Evolutionary conservation across 352 stramenopile species (phyloP), one percentile per base, ranked within the genome.

Genomic region (Globisporangium canariense): DNA sequence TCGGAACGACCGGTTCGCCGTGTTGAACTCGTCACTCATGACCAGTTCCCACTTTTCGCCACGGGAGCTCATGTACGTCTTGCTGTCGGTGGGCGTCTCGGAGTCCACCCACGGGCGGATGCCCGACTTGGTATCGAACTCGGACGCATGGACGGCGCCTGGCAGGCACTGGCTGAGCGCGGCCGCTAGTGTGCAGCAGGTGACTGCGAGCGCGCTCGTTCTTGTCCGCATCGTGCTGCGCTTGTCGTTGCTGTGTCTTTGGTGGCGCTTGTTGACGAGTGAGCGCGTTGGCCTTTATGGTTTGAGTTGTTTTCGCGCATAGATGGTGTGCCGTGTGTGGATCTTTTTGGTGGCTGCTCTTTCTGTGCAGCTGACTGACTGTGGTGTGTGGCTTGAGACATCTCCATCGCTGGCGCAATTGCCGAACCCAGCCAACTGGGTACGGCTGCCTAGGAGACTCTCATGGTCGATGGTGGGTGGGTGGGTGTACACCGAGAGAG

Each of bases 21-120:
- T 22, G 40, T 68, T 62, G 64, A 93, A 93, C 52, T 90, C 82
- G 70, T 91, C 83, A 52, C 77, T 89, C 73, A 90, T 88, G 6
- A 88, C 71, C 40, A 92, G 71, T 10, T 89, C 59, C 73, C 76
- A 89, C 1, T 32, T 60, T 2, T 77, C 75, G 53, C 81, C 81
- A 47, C 80, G 79, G 14, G 82, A 88, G 2, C 58, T 75, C 49
- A 74, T 62, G 62, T 88, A 87, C 36, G 53, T 60, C 38, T 81
- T 70, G 38, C 68, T 55, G 14, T 86, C 66, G 1, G 73, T 69
- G 4, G 83, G 81, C 9, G 83, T 92, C 43, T 73, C 60, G 1
- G 77, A 68, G 59, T 92, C 83, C 1, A 92, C 75, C 83, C 83
- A 92, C 40, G 73, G 51, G 3, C 52, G 59, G 11, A 90, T 55